A percentile compares a stretch with the other conserved stretches of the same genome.
Conservation (phyloP, 257 asterid genomes). For the Gentiana dahurica region DNA sequence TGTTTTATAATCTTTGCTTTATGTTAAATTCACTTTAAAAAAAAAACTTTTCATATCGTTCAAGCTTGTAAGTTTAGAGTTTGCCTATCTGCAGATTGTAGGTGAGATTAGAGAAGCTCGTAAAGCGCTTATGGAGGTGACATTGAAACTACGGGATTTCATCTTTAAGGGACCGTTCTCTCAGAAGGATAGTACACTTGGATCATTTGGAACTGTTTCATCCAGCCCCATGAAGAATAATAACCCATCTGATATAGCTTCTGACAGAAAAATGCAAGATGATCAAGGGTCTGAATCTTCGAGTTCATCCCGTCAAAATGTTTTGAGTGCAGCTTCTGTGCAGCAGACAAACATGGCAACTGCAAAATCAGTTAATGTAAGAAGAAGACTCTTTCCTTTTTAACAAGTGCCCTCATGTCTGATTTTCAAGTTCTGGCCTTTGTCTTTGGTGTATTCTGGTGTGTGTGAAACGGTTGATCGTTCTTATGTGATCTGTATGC, state of each 20-base stretch:
- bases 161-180: slow-evolving; percentile 16
- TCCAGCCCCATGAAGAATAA: slow-evolving; percentile 17
- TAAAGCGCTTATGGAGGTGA: slow-evolving; percentile 36
- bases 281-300: slow-evolving; percentile 18
- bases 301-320: slow-evolving; percentile 12
- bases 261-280: slow-evolving; percentile 14
- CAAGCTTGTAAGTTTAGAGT: not conserved
- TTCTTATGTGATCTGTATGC: too few species aligned
- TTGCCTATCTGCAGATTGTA: slow-evolving; percentile 39
- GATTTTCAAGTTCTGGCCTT: too few species aligned
- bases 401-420: too few species aligned
- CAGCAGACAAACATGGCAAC: slow-evolving; percentile 8
- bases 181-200: slow-evolving; percentile 14
- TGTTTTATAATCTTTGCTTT: too few species aligned
- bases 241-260: slow-evolving; percentile 15
- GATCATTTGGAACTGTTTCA: slow-evolving; percentile 11
- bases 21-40: too few species aligned
- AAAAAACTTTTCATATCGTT: too few species aligned
- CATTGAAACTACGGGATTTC: slow-evolving; percentile 25
- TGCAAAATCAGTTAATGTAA: slow-evolving; percentile 17
- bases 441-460: too few species aligned
- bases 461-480: not conserved
- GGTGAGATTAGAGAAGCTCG: slow-evolving; percentile 44
- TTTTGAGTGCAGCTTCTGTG: slow-evolving; percentile 3
- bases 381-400: not conserved